Conservation (phyloP, 2,329 filamentous ascomycete genomes). For the Amauroascus niger region DNA sequence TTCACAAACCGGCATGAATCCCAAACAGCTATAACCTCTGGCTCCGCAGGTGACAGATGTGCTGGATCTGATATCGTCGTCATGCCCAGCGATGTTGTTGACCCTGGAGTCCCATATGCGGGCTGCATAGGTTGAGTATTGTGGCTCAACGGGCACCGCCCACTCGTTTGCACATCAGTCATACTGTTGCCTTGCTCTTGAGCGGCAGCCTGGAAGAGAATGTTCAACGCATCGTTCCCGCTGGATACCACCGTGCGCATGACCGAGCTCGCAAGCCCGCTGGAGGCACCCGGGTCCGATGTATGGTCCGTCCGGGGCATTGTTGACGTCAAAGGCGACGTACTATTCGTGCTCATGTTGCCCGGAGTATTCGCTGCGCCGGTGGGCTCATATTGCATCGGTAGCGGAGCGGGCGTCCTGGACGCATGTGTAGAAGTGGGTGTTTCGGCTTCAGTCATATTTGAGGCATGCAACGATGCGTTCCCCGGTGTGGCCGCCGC, state of each 20-base stretch:
- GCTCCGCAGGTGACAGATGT: constrained; percentile 24
- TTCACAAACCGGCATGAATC: constrained; percentile 45
- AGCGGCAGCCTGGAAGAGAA: constrained; percentile 44
- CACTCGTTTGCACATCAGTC: constrained; percentile 3
- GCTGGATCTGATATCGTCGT: constrained; percentile 23
- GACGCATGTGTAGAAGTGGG: constrained; percentile 6
- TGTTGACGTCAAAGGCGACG: constrained; percentile 11
- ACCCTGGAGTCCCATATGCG: constrained; percentile 29
- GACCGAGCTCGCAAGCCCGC: constrained; percentile 34
- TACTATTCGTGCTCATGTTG: constrained; percentile 11
- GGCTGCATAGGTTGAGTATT: constrained; percentile 26
- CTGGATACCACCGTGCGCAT: constrained; percentile 45
- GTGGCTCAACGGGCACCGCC: neutral
- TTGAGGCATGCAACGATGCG: constrained; percentile 5
- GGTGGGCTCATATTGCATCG: constrained; percentile 12
- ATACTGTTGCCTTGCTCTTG: constrained; percentile 27
- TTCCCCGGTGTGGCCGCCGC: constrained; percentile 3
- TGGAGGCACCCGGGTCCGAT: constrained; percentile 15
- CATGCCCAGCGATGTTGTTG: constrained; percentile 14
- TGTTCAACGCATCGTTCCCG: constrained; percentile 45
- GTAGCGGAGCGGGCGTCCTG: neutral
- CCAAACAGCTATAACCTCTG: constrained; percentile 39
- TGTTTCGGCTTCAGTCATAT: constrained; percentile 7
- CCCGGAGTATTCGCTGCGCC: constrained; percentile 10
- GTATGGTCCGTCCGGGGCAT: constrained; percentile 4